Base-by-base conservation (phyloP, 352 stramenopile genomes). In the Globisporangium rhizosaccharum region DNA sequence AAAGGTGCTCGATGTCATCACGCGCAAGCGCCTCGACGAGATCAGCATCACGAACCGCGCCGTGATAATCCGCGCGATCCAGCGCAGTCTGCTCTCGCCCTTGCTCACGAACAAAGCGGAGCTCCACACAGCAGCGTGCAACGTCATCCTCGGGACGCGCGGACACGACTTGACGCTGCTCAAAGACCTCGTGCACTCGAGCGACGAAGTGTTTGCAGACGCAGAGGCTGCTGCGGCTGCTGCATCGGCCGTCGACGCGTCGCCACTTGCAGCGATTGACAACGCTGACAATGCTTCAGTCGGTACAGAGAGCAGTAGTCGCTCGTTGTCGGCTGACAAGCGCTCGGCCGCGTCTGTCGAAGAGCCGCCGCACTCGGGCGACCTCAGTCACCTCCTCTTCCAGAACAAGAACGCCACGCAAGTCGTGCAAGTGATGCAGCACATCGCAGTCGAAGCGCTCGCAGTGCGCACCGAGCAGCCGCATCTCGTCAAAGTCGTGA, bases 401-500 rank as follows among this genome's bases (percentile, higher is more conserved):
- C 66, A 69, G 44, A 91, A 87, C 71, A 86, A 81, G 62, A 90
- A 90, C 56, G 59, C 88, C 25, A 92, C 82, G 1, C 79, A 94
- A 70, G 72, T 92, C 44, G 81, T 94, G 18, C 71, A 80, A 25
- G 75, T 90, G 45, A 89, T 92, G 71, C 85, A 94, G 59, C 85
- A 94, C 65, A 92, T 94, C 26, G 82, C 82, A 14, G 70, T 91
- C 11, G 85, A 92, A 53, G 75, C 79, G 42, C 49, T 88, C 48
- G 88, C 89, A 44, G 82, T 91, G 15, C 86, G 82, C 37, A 46
- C 74, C 14, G 54, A 77, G 20, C 60, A 71, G 41, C 78, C 82
- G 17, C 59, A 82, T 5, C 65, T 94, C n/a, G 59, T 94, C 30
- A 94, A 94, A 59, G 84, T 94, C 7, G 71, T 94, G n/a, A 94